Conservation (phyloP, 2,329 filamentous ascomycete species). For the Colletotrichum echinochloae region DNA sequence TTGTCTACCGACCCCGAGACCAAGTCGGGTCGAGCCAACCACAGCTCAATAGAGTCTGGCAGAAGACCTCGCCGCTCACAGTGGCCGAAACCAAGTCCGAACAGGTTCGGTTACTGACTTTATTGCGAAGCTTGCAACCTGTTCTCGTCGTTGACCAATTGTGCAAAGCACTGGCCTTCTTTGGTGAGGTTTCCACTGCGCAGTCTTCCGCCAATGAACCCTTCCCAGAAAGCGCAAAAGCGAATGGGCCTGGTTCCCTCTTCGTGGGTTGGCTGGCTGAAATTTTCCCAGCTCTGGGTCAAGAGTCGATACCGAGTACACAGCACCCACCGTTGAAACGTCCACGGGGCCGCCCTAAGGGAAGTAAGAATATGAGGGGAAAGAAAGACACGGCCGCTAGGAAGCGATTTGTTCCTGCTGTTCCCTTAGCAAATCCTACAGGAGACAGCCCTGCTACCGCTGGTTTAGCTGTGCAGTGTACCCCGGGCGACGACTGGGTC, state of each 20-base stretch:
- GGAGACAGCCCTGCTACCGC: neutral
- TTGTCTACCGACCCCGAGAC: slow-evolving; percentile 43
- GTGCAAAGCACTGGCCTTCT: slow-evolving; percentile 72
- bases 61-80: slow-evolving; percentile 47
- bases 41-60: slow-evolving; percentile 38
- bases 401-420: slow-evolving; percentile 2
- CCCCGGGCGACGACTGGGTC: slow-evolving; percentile 58
- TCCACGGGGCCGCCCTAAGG: slow-evolving; percentile 59
- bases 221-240: slow-evolving; percentile 67
- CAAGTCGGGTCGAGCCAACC: neutral
- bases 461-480: neutral
- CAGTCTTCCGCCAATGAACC: slow-evolving; percentile 62
- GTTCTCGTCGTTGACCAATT: slow-evolving; percentile 70
- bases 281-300: slow-evolving; percentile 66
- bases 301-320: slow-evolving; percentile 31
- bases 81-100: slow-evolving; percentile 67
- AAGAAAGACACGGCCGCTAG: slow-evolving; percentile 50
- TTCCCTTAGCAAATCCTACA: neutral
- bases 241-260: slow-evolving; percentile 67
- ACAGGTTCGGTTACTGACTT: slow-evolving; percentile 68
- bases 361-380: slow-evolving; percentile 61
- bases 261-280: slow-evolving; percentile 73
- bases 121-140: slow-evolving; percentile 68
- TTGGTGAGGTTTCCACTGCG: slow-evolving; percentile 69
- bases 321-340: slow-evolving; percentile 38